These are phyloP conservation scores for Tylopilus intermedius DNA, from an alignment of 768 basidiomycete species.

Conservation along the genomic window DNA sequence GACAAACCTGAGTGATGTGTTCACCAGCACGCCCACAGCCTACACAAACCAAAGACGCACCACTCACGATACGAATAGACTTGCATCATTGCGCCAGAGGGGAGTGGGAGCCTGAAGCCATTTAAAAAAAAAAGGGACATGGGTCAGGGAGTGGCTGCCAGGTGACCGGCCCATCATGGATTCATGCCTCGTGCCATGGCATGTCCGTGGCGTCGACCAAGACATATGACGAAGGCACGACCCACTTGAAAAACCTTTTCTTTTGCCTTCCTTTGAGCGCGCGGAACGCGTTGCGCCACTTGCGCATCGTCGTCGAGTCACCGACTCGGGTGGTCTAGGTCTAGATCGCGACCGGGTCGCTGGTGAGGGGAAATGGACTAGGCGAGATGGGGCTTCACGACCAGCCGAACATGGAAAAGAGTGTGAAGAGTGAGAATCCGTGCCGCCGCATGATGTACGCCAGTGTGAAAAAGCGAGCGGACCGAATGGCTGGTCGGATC, in stretches of 20 bases:
- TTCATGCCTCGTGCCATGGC: too few species aligned
- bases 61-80: background rate
- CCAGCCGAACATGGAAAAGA: too few species aligned
- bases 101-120: background rate
- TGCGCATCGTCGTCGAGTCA: too few species aligned
- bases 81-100: background rate
- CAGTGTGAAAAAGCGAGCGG: background rate
- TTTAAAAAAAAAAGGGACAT: background rate
- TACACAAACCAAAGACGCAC: too few species aligned
- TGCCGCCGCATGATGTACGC: too few species aligned
- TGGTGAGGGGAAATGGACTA: background rate
- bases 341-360: background rate
- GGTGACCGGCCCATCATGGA: too few species aligned
- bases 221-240: background rate
- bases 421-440: too few species aligned
- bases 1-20: too few species aligned
- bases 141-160: background rate
- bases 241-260: background rate
- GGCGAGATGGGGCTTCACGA: background rate
- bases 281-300: too few species aligned
- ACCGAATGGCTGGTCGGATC: too few species aligned
- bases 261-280: background rate
- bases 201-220: background rate
- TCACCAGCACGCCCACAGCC: background rate
- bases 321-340: background rate